phyloP scores from a whole-genome alignment of 345 rosid species.

The Nephelium lappaceum region DNA sequence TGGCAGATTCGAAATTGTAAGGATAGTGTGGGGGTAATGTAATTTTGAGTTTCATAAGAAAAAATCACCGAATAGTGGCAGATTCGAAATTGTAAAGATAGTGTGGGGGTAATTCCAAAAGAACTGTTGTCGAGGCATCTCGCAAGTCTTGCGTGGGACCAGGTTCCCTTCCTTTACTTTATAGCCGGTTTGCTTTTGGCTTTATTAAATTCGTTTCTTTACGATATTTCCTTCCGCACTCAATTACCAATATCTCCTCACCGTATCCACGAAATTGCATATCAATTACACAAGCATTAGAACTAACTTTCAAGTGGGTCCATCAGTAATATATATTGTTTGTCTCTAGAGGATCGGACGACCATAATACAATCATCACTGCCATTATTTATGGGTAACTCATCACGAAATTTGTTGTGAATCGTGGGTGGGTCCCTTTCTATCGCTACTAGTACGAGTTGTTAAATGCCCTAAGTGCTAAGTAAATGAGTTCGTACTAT shows the following conservation, averaged over 20 bases:
- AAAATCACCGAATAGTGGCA: background rate
- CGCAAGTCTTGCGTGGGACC: conserved; percentile 10
- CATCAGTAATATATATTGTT: background rate
- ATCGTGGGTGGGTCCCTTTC: background rate
- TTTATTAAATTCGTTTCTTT: conserved; percentile 1
- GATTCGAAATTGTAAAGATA: background rate
- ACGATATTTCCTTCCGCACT: background rate
- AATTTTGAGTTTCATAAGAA: no score
- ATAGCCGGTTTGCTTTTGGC: conserved; percentile 23
- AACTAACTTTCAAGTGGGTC: background rate
- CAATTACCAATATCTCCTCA: conserved; percentile 14
- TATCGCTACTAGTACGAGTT: background rate
- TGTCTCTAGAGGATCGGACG: background rate
- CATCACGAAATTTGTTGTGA: background rate
- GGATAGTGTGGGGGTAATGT: background rate
- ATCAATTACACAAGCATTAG: background rate
- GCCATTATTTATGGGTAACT: no score
- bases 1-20: conserved; percentile 8
- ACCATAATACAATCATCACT: background rate
- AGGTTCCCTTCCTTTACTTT: conserved; percentile 24
- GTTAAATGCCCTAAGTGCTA: background rate
- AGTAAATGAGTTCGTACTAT: background rate
- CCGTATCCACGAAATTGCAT: background rate
- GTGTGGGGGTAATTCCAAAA: background rate
- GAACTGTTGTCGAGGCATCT: conserved; percentile 23